Percentiles rank a stretch among this genome's conserved stretches.
Conservation (phyloP, 192 early-diverging fungal genomes). For the Mortierella claussenii region DNA sequence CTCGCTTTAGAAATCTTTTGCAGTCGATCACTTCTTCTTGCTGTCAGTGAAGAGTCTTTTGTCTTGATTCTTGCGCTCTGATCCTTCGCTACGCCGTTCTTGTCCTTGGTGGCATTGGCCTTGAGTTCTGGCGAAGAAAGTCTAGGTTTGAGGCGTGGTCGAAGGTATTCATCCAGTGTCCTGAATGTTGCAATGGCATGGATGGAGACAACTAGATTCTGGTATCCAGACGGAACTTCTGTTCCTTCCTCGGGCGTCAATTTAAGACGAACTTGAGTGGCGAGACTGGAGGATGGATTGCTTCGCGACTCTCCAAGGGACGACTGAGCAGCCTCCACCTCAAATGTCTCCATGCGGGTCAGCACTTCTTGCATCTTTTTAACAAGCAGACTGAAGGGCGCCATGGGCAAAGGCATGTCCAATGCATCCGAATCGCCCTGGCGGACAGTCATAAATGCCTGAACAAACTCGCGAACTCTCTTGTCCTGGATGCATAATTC, state of each 20-base stretch:
- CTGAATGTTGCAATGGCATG: conserved; percentile 89
- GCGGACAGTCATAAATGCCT: conserved; percentile 27
- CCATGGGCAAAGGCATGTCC: conserved; percentile 25
- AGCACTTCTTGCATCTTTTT: conserved; percentile 77
- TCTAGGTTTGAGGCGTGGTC: conserved; percentile 63
- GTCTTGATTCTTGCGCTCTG: conserved; percentile 1
- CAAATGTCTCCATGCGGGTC: conserved; percentile 74
- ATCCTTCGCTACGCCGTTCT: background rate
- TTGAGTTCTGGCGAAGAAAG: conserved; percentile 7
- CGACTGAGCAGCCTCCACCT: conserved; percentile 61
- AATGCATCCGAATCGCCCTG: background rate
- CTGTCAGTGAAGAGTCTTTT: conserved; percentile 1
- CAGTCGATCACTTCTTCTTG: conserved; percentile 1
- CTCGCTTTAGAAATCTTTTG: background rate
- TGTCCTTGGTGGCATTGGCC: background rate
- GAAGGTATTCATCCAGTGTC: conserved; percentile 83
- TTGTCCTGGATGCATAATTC: conserved; percentile 20
- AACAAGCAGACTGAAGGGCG: conserved; percentile 63
- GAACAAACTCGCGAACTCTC: conserved; percentile 51
- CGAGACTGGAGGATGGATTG: conserved; percentile 72
- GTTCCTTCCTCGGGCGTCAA: conserved; percentile 62
- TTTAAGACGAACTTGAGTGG: conserved; percentile 79
- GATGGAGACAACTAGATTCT: conserved; percentile 75
- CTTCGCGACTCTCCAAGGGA: conserved; percentile 36
- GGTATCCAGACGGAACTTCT: conserved; percentile 58